These are phyloP conservation scores for Luffa acutangula DNA, from an alignment of 306 rosid species.

Conservation along the genomic window DNA sequence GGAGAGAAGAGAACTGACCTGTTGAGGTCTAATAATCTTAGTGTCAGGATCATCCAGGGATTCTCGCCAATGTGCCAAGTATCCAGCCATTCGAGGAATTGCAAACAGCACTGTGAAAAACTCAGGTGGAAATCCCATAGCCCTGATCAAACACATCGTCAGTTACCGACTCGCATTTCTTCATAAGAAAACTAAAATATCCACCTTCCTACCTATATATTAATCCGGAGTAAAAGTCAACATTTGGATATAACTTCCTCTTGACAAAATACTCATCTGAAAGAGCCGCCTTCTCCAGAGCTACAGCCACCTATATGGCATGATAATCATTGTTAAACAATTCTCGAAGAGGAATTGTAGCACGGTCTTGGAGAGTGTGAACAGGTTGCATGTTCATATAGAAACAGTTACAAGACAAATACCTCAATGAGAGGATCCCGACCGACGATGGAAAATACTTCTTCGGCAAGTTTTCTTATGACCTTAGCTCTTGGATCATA, in stretches of 20 bases:
- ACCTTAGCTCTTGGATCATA: slow-evolving; percentile 93
- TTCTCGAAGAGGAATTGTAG: background rate
- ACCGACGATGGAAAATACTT: slow-evolving; percentile 87
- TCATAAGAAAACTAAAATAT: background rate
- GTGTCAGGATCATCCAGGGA: slow-evolving; percentile 90
- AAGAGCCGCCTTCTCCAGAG: slow-evolving; percentile 79
- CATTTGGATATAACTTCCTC: slow-evolving; percentile 88
- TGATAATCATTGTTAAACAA: background rate
- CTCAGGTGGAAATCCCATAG: slow-evolving; percentile 86
- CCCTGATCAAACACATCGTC: slow-evolving; percentile 36
- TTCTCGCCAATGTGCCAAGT: slow-evolving; percentile 91
- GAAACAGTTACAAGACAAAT: background rate
- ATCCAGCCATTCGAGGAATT: slow-evolving; percentile 94
- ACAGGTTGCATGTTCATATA: background rate
- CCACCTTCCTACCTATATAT: slow-evolving; percentile 44
- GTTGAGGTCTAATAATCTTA: slow-evolving; percentile 85
- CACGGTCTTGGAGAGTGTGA: background rate
- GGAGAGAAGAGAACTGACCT: slow-evolving; percentile 35
- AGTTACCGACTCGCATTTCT: background rate
- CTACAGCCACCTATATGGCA: slow-evolving; percentile 61
- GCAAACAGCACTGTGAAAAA: slow-evolving; percentile 80
- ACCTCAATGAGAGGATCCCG: slow-evolving; percentile 94
- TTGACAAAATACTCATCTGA: slow-evolving; percentile 76
- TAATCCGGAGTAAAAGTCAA: slow-evolving; percentile 87
- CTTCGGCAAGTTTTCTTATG: slow-evolving; percentile 60